These are phyloP conservation scores for Rubus idaeus DNA, from an alignment of 306 rosid species.

Conservation along the genomic window DNA sequence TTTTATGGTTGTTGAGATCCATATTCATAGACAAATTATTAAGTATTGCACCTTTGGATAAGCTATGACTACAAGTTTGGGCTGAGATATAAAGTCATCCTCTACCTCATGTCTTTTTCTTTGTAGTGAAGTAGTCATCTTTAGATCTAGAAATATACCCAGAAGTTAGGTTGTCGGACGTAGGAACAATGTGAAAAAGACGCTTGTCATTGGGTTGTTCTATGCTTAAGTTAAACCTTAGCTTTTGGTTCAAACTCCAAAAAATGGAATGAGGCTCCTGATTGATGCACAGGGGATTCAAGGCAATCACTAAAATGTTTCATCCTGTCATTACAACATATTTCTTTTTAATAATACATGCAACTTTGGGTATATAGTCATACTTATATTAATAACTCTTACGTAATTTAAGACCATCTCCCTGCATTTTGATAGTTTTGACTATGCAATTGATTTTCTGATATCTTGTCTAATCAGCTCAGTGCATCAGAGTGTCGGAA, in stretches of 20 bases:
- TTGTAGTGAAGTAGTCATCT: not conserved
- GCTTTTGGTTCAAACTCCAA: not conserved
- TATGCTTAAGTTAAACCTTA: not conserved
- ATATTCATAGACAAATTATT: not conserved
- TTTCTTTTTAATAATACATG: not conserved
- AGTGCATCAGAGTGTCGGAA: constrained; percentile 75
- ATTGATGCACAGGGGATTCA: not conserved
- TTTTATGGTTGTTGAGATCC: not conserved
- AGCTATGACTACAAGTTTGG: not conserved
- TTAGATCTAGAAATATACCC: not conserved
- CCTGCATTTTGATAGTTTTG: constrained; percentile 2
- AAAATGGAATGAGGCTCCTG: not conserved
- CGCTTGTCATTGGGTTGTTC: not conserved
- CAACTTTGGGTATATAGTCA: not conserved
- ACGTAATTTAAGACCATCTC: constrained; percentile 11
- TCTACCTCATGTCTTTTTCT: not conserved
- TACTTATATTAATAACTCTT: not conserved
- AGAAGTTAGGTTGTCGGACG: not conserved
- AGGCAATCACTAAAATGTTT: not conserved
- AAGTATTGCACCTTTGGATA: not conserved
- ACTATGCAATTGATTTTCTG: not conserved
- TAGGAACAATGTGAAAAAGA: not conserved
- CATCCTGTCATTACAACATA: not conserved
- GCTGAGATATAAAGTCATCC: too few species aligned
- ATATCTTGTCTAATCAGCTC: constrained; percentile 49